These are phyloP conservation scores for Penicillium corylophilum DNA, from an alignment of 2,329 filamentous ascomycete genomes.

Conservation along the genomic window DNA sequence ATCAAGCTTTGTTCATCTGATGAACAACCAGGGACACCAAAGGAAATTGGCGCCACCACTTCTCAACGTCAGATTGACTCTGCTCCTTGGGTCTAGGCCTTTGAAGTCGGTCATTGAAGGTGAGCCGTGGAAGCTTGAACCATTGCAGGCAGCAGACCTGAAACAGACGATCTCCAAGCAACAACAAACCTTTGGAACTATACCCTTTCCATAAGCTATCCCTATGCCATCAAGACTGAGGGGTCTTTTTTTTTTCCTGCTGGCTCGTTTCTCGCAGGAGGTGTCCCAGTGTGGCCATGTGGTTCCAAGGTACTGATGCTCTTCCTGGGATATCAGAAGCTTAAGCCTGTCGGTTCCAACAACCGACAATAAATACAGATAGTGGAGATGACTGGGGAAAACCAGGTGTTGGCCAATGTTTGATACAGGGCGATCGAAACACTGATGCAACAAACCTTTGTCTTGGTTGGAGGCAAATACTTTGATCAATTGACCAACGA, in stretches of 20 bases:
- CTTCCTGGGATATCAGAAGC: constrained; percentile 6
- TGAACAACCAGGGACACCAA: constrained; percentile 18
- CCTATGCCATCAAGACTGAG: not conserved
- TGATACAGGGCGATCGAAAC: not conserved
- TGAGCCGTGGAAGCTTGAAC: not conserved
- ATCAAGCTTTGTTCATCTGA: constrained; percentile 8
- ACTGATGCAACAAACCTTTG: constrained; percentile 11
- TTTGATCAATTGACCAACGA: constrained; percentile 7
- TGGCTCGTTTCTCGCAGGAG: not conserved
- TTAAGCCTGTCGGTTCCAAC: constrained; percentile 19
- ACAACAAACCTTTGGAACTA: not conserved
- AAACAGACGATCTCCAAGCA: not conserved
- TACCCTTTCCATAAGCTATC: not conserved
- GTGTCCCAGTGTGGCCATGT: not conserved
- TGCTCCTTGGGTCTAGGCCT: constrained; percentile 20
- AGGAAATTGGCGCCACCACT: constrained; percentile 13
- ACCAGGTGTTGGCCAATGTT: constrained; percentile 11
- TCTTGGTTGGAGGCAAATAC: constrained; percentile 20
- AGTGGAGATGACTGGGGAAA: constrained; percentile 11
- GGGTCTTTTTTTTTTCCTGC: not conserved
- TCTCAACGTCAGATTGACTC: constrained; percentile 26
- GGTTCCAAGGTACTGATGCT: not conserved
- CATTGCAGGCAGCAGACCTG: not conserved
- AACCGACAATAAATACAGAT: constrained; percentile 12
- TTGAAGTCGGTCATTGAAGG: not conserved